A percentile compares a stretch with the other conserved stretches of the same genome.
phyloP scores from a whole-genome alignment of 176 grass and related monocot species.

The Puccinellia tenuiflora region DNA sequence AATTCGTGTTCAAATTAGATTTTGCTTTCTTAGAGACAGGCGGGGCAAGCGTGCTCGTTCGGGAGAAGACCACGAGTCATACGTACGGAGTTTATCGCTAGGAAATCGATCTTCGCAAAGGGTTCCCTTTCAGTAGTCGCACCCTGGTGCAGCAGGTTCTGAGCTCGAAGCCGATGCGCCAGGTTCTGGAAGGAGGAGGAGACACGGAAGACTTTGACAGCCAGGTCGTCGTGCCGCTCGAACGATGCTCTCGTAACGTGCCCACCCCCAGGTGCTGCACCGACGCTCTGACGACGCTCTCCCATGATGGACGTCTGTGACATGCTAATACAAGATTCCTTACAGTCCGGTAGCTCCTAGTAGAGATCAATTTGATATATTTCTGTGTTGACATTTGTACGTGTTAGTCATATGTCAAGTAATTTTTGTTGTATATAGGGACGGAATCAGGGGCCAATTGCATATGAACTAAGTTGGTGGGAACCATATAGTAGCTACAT shows the following conservation, averaged over 20 bases:
- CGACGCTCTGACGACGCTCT: not conserved
- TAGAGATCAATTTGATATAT: not conserved
- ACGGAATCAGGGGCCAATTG: no score
- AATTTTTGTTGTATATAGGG: not conserved
- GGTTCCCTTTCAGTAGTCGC: no score
- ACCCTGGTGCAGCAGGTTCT: not conserved
- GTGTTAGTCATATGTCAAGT: not conserved
- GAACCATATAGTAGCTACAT: no score
- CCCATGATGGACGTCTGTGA: not conserved
- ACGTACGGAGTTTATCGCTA: no score
- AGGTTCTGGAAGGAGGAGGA: no score
- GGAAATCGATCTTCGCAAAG: no score
- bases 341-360: not conserved
- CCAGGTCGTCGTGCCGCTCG: not conserved
- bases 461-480: no score
- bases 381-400: not conserved
- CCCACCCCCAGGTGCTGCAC: not conserved
- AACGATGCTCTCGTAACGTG: not conserved
- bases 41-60: no score
- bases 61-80: no score
- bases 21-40: no score
- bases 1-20: no score
- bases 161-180: not conserved
- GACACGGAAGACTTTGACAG: not conserved
- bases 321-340: not conserved